A percentile compares a stretch with the other conserved stretches of the same genome.
Conservation (phyloP, 2,329 filamentous ascomycete genomes). For the Cadophora luteo-olivacea region DNA sequence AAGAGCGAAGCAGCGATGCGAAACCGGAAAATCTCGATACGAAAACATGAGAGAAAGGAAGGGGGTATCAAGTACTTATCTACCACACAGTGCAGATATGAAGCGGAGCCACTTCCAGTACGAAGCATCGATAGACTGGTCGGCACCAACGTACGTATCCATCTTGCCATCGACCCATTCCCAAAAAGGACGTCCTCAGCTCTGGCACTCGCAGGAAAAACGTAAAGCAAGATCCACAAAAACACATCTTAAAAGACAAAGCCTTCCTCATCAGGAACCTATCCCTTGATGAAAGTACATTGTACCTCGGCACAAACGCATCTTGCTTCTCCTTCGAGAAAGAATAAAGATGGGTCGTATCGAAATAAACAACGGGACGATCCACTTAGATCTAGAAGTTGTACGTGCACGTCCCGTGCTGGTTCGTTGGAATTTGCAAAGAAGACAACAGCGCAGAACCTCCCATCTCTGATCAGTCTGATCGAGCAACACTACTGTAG, state of each 20-base stretch:
- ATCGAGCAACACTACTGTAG: too few species aligned
- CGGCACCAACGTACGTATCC: neutral
- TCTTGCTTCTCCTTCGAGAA: neutral
- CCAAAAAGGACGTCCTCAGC: neutral
- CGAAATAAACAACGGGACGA: neutral
- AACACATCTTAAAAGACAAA: neutral
- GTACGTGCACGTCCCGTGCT: neutral
- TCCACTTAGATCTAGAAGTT: neutral
- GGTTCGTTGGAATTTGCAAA: too few species aligned
- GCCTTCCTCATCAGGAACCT: neutral
- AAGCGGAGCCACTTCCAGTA: neutral
- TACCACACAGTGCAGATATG: neutral
- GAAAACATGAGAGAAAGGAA: neutral
- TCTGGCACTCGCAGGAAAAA: neutral
- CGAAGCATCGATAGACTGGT: neutral
- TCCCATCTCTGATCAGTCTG: too few species aligned
- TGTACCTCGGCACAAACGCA: constrained; percentile 13
- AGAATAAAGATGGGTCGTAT: neutral
- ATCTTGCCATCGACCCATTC: neutral
- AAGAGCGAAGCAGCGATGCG: neutral
- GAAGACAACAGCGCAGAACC: too few species aligned
- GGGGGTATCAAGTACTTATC: constrained; percentile 1
- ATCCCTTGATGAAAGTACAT: neutral
- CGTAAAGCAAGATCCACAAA: constrained; percentile 9
- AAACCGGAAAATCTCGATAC: constrained; percentile 13